Conservation (phyloP, 129 eudicot genomes). For the Centella asiatica region DNA sequence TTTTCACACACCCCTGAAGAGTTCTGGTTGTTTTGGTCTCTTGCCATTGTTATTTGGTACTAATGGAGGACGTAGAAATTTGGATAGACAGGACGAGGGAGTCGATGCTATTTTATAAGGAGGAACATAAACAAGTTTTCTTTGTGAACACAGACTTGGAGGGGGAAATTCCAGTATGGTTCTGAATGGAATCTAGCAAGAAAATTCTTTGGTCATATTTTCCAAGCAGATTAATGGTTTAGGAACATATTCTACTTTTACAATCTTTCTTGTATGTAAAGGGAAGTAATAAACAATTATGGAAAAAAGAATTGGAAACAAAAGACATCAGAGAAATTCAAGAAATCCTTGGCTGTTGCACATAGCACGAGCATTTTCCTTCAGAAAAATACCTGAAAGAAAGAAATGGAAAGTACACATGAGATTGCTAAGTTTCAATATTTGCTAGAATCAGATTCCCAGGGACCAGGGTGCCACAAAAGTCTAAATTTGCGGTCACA, state of each 20-base stretch:
- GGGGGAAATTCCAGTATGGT: neutral
- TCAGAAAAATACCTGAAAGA: neutral
- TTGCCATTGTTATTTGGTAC: conserved; percentile 1
- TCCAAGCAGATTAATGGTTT: conserved; percentile 2
- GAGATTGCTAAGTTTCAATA: neutral
- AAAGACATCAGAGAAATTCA: neutral
- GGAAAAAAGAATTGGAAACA: too few relatives aligned
- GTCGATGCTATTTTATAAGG: neutral
- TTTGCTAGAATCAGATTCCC: conserved; percentile 9
- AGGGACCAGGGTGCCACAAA: conserved; percentile 1
- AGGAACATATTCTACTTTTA: conserved; percentile 2
- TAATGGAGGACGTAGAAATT: neutral
- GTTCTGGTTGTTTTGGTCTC: neutral
- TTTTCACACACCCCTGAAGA: neutral
- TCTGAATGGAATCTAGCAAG: neutral
- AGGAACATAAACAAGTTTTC: neutral
- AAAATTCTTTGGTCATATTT: neutral
- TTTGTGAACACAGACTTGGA: conserved; percentile 3
- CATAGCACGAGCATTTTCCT: neutral
- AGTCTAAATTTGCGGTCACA: neutral
- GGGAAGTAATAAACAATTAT: neutral
- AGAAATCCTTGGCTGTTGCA: neutral
- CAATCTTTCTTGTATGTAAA: neutral
- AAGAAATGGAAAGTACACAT: conserved; percentile 3
- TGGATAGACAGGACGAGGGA: neutral